phyloP scores from a whole-genome alignment of 1,284 basidiomycete genomes.

The Tilletia walkeri region DNA sequence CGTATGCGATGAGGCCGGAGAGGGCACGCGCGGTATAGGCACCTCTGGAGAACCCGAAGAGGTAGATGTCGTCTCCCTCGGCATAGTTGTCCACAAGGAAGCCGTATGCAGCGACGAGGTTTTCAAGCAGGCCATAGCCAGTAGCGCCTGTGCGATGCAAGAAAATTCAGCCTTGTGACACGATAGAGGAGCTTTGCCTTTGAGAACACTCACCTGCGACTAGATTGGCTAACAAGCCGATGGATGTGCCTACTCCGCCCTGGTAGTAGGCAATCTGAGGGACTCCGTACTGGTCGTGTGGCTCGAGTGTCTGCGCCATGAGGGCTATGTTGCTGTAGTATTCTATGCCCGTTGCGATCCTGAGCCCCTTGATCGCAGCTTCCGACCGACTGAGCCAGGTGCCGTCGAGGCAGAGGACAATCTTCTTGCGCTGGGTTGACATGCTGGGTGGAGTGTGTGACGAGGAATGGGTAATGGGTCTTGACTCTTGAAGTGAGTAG shows the following conservation, averaged over 20 bases:
- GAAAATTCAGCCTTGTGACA: too few relatives aligned
- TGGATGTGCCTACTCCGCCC: constrained; percentile 34
- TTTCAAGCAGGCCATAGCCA: constrained; percentile 7
- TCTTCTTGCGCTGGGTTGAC: constrained; percentile 9
- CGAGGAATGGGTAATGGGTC: too few relatives aligned
- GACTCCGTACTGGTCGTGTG: constrained; percentile 12
- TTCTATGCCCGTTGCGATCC: not conserved
- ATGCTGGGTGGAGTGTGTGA: too few relatives aligned
- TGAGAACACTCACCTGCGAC: constrained; percentile 24
- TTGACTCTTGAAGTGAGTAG: too few relatives aligned
- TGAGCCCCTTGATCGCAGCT: constrained; percentile 26
- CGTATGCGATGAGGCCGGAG: constrained; percentile 63
- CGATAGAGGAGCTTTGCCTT: too few relatives aligned
- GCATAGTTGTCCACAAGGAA: constrained; percentile 17
- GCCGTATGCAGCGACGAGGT: constrained; percentile 4
- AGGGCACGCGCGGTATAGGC: constrained; percentile 15
- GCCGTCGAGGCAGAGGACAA: constrained; percentile 44
- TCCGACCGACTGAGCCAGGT: constrained; percentile 33
- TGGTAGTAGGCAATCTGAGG: constrained; percentile 37
- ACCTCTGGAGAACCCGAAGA: constrained; percentile 21
- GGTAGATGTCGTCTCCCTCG: constrained; percentile 18
- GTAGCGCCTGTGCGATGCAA: constrained; percentile 19
- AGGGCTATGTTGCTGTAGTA: constrained; percentile 38
- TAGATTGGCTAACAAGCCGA: constrained; percentile 25
- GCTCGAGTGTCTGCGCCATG: constrained; percentile 33